A percentile compares a stretch with the other conserved stretches of the same genome.
Evolutionary conservation across 78 protist genomes (phyloP).

Genomic region (Paulinella micropora): DNA sequence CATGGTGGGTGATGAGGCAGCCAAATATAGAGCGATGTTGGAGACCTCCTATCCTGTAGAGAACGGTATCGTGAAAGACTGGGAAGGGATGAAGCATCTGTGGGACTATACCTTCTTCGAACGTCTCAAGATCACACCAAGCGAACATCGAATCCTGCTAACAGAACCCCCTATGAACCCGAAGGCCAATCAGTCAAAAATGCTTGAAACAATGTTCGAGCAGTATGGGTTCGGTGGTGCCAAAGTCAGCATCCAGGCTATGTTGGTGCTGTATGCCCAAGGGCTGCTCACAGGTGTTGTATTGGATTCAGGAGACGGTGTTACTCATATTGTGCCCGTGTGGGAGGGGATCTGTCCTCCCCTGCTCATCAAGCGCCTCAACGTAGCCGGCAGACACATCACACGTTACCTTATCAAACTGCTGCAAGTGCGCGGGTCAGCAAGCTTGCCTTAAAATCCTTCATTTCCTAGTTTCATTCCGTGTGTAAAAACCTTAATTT

Average conservation of each 20-base stretch:
- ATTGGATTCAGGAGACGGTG: conserved; percentile 87
- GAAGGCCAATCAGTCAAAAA: conserved; percentile 46
- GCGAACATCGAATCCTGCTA: conserved; percentile 72
- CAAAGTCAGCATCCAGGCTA: conserved; percentile 83
- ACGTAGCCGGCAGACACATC: conserved; percentile 91
- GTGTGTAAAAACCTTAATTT: too few relatives aligned
- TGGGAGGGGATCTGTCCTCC: conserved; percentile 84
- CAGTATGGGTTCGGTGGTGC: conserved; percentile 69
- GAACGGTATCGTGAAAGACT: conserved; percentile 83
- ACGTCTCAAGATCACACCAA: conserved; percentile 58
- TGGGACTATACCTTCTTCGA: conserved; percentile 87
- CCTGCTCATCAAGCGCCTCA: conserved; percentile 67
- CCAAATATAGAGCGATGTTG: conserved; percentile 58
- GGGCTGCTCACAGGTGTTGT: conserved; percentile 64
- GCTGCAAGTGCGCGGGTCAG: conserved; percentile 72
- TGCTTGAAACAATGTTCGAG: conserved; percentile 87
- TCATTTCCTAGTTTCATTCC: neutral
- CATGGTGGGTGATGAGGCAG: conserved; percentile 94
- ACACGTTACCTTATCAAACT: conserved; percentile 80
- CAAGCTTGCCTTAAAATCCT: neutral
- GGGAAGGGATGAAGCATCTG: conserved; percentile 68
- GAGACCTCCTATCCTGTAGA: conserved; percentile 78
- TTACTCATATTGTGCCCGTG: conserved; percentile 97
- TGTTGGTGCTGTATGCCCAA: conserved; percentile 80
- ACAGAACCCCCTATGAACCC: conserved; percentile 96